Percentiles rank a stretch among this genome's conserved stretches.
These are phyloP conservation scores for Aurantiochytrium sp. DNA, from an alignment of 108 stramenopile species.

Conservation along the genomic window DNA sequence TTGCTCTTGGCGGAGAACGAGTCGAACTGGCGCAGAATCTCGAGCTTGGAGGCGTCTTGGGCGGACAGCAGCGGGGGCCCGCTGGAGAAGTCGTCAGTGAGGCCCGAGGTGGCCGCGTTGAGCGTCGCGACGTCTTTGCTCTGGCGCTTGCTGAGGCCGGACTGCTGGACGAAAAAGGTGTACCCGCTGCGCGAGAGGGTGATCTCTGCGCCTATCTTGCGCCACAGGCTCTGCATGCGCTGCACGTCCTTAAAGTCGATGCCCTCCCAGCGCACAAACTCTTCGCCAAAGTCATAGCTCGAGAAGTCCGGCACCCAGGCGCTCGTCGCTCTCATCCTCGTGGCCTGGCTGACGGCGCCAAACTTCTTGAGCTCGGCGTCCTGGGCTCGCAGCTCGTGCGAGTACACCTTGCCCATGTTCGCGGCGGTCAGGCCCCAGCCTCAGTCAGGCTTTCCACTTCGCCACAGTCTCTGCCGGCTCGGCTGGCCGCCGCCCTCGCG, in stretches of 20 bases:
- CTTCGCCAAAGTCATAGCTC: neutral
- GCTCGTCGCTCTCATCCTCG: neutral
- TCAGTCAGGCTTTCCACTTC: too few species aligned
- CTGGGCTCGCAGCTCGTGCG: neutral
- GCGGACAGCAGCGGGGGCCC: neutral
- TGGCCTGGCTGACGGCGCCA: neutral
- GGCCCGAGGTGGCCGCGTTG: neutral
- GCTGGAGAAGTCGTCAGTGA: neutral
- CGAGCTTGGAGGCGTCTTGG: neutral
- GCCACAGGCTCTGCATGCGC: neutral
- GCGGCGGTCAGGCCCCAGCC: too few species aligned
- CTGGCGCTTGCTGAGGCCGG: neutral
- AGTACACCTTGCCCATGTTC: conserved; percentile 31
- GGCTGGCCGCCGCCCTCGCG: too few species aligned
- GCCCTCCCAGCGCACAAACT: conserved; percentile 10
- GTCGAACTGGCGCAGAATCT: neutral
- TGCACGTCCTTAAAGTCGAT: conserved; percentile 5
- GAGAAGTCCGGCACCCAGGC: conserved; percentile 22
- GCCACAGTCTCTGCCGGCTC: too few species aligned
- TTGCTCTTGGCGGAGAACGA: neutral
- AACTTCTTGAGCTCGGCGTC: neutral
- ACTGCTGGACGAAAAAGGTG: neutral
- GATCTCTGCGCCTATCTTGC: neutral
- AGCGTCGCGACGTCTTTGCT: neutral
- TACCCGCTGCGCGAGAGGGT: neutral